Base-by-base conservation (phyloP, 371 early-diverging fungal genomes). In the Syncephalastrum sp. region DNA sequence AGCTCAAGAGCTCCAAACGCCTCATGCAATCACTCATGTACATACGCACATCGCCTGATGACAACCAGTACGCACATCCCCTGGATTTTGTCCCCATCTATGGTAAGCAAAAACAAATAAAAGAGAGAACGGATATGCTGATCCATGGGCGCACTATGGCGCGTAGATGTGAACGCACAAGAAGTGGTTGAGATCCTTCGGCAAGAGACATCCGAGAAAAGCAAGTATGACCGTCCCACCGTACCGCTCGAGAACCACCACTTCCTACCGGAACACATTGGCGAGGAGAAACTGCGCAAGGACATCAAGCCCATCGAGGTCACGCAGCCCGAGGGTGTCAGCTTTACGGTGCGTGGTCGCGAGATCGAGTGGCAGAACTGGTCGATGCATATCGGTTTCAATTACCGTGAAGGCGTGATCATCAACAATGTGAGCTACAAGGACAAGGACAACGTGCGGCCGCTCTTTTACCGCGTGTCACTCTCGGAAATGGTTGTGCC, bases 341-440 rank as follows among this genome's bases (percentile, higher is more conserved):
- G 68, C 42, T 76, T 76, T 52, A 68, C 56, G 50, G 68, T 76
- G 4, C 72, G 70, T 24, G 63, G 58, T 42, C 38, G 38, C 38
- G 71, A 68, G 56, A 74, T 76, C 42, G 68, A 66, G 27, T 76
- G 76, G 76, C 75, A 76, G 63, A 76, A 76, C 50, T 76, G 69
- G 68, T 72, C 67, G 23, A 57, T 76, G 60, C 65, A 65, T 41
- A 71, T 76, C 47, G 68, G 67, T 25, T 67, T 73, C 64, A 74
- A 74, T 53, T 69, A 70, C 50, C 77, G 76, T 54, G 76, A 76
- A 54, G 76, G 76, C 55, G 57, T 76, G 12, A 72, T 76, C 15
- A 61, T 76, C 15, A 72, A 76, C 29, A 68, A 76, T 27, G 61
- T 76, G 29, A 67, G 62, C 27, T 74, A 74, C 43, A 65, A 68